Evolutionary conservation across 306 rosid species (phyloP), one percentile per base, ranked within the genome.

Genomic region (Senna tora): DNA sequence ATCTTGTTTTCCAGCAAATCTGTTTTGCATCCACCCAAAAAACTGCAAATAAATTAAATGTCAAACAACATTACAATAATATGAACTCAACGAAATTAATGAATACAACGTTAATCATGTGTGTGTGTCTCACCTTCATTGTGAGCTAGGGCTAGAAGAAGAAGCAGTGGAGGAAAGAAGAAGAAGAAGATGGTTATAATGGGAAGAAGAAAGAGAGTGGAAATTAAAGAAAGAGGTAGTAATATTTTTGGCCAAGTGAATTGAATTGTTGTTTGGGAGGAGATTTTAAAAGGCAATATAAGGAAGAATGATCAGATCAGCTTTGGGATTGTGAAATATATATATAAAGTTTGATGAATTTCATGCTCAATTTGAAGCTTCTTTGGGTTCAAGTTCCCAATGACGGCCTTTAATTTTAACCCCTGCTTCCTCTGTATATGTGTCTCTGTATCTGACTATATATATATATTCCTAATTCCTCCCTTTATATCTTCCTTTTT

Each of bases 1-100:
- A 60, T 83, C 96, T 59, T 81, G 96, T 77, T 85, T 91, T 36
- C 91, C 93, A 66, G 77, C 75, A 55, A 95, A 84, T 80, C 87
- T 91, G 71, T 83, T 90, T 75, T 94, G 99, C 92, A 94, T 85
- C 98, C 99, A 95, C 61, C 90, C 67, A 69, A 95, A 82, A 75
- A 95, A 87, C 99, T 95, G 87, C 86, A 80, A 62, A n/a, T n/a
- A n/a, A n/a, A n/a, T n/a, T n/a, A n/a, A n/a, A n/a, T n/a, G n/a
- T n/a, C n/a, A n/a, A n/a, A n/a, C n/a, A n/a, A n/a, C 67, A 65
- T 12, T 25, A 25, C 30, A 25, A 25, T 25, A 25, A 25, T 25
- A 25, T 25, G 30, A 25, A 25, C 30, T 25, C 30, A 25, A 25
- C 1, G 3, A 25, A 25, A 25, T 25, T 25, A 25, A 25, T n/a